Conservation (phyloP, 257 asterid species). For the Solanum chiquidenum region DNA sequence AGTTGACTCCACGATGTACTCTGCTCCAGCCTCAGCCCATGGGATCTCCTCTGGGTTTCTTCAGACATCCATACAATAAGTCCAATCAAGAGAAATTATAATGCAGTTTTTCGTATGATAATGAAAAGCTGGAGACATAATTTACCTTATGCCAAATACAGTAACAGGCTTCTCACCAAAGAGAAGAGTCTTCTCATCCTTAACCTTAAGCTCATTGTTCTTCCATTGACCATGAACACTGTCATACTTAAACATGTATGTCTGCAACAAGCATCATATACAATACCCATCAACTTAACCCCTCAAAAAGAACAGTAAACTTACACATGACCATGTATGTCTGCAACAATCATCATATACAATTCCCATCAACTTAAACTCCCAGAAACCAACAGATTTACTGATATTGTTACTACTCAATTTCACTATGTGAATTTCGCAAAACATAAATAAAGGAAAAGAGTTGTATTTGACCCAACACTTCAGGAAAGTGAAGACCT, state of each 20-base stretch:
- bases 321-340: constrained; percentile 60
- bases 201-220: constrained; percentile 48
- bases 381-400: background rate
- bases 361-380: background rate
- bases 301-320: background rate
- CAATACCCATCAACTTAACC: background rate
- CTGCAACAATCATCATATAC: constrained; percentile 10
- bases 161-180: constrained; percentile 61
- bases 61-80: background rate
- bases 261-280: constrained; percentile 17
- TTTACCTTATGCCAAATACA: constrained; percentile 56
- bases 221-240: constrained; percentile 81
- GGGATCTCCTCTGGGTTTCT: constrained; percentile 93
- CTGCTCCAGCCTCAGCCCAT: constrained; percentile 86
- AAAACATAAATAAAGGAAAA: background rate
- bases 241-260: constrained; percentile 65
- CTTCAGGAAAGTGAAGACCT: background rate
- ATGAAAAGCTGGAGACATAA: background rate
- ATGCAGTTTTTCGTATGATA: background rate
- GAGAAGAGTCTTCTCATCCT: constrained; percentile 77
- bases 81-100: background rate
- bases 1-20: constrained; percentile 68
- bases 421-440: background rate
- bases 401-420: background rate
- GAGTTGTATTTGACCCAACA: background rate